Percentiles rank a stretch among this genome's conserved stretches.
These are phyloP conservation scores for Syncephalastrum sp. DNA, from an alignment of 371 early-diverging fungal genomes.

Conservation along the genomic window DNA sequence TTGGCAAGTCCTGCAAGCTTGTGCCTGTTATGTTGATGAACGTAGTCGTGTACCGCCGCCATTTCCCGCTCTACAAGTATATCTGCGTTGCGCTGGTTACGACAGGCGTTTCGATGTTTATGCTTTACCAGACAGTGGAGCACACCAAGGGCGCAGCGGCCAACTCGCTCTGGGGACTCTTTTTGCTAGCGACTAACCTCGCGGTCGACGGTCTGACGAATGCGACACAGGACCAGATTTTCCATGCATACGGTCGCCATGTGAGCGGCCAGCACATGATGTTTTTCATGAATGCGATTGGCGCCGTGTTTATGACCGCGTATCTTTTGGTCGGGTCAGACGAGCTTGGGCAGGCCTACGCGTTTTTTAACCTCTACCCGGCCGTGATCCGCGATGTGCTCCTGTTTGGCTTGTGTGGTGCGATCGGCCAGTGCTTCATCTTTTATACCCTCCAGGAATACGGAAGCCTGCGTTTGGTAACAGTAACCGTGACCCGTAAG, in stretches of 20 bases:
- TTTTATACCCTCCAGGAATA: slow-evolving; percentile 92
- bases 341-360: slow-evolving; percentile 78
- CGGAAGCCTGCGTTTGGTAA: slow-evolving; percentile 90
- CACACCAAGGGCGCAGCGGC: slow-evolving; percentile 42
- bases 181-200: slow-evolving; percentile 83
- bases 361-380: slow-evolving; percentile 76
- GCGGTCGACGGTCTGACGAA: slow-evolving; percentile 95
- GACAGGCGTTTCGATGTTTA: slow-evolving; percentile 89
- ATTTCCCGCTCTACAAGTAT: slow-evolving; percentile 83
- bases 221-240: slow-evolving; percentile 96
- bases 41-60: slow-evolving; percentile 84
- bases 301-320: slow-evolving; percentile 63
- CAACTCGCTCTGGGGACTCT: slow-evolving; percentile 74
- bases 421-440: slow-evolving; percentile 97
- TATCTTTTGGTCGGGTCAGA: slow-evolving; percentile 73
- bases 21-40: slow-evolving; percentile 97
- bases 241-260: slow-evolving; percentile 63
- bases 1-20: slow-evolving; percentile 97
- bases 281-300: slow-evolving; percentile 93
- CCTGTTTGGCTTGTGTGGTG: slow-evolving; percentile 88
- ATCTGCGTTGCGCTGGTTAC: slow-evolving; percentile 85
- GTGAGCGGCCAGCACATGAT: slow-evolving; percentile 94
- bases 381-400: slow-evolving; percentile 80
- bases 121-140: slow-evolving; percentile 73
- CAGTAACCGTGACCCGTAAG: slow-evolving; percentile 96